phyloP scores from a whole-genome alignment of 208 protist genomes.

The Crithidia sp. region DNA sequence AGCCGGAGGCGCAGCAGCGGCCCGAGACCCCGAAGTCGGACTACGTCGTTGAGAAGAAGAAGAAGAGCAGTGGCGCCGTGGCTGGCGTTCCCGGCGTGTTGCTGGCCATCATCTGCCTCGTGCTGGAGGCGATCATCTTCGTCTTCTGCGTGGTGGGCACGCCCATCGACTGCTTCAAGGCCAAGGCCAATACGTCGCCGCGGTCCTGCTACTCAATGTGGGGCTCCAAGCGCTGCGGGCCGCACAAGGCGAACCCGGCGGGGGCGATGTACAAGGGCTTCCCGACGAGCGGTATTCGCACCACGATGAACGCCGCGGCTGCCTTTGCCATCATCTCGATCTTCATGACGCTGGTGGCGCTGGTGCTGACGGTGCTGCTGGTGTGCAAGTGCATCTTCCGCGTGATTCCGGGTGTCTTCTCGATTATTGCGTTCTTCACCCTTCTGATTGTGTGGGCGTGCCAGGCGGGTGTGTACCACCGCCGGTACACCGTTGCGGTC shows the following conservation, averaged over 20 bases:
- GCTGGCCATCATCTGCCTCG: slow-evolving; percentile 11
- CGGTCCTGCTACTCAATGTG: slow-evolving; percentile 46
- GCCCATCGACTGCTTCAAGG: slow-evolving; percentile 39
- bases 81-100: neutral
- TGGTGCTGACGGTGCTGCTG: slow-evolving; percentile 26
- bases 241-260: slow-evolving; percentile 13
- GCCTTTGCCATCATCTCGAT: slow-evolving; percentile 56
- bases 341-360: slow-evolving; percentile 31
- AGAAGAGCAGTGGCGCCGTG: neutral
- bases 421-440: slow-evolving; percentile 21
- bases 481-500: slow-evolving; percentile 3
- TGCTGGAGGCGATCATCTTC: slow-evolving; percentile 40
- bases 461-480: slow-evolving; percentile 32
- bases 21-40: neutral
- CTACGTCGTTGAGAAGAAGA: neutral
- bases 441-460: slow-evolving; percentile 45
- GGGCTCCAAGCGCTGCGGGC: slow-evolving; percentile 33
- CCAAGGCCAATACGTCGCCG: neutral
- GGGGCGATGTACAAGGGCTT: slow-evolving; percentile 32
- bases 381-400: slow-evolving; percentile 19
- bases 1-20: neutral
- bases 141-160: slow-evolving; percentile 42
- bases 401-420: slow-evolving; percentile 25
- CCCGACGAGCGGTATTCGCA: slow-evolving; percentile 13
- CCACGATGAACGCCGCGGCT: slow-evolving; percentile 35